Base-by-base conservation (phyloP, 2,329 filamentous ascomycete genomes). In the Penicillium concentricum region DNA sequence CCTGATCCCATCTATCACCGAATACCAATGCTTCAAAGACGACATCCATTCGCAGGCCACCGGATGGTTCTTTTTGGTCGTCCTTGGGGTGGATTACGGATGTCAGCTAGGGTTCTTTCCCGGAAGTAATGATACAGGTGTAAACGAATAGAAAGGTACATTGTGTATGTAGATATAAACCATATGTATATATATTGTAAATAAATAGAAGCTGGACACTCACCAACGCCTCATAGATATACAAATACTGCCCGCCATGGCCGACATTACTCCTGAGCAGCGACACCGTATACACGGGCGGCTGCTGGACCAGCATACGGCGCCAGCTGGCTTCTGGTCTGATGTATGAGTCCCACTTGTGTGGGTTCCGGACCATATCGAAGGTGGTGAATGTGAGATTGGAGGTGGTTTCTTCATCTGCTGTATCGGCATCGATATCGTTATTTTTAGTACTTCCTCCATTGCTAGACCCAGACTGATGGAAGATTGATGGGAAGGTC, bases 321-420 rank as follows among this genome's bases (percentile, higher is more conserved):
- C 55, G 49, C 50, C 55, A 57, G 22, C 50, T 57, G 5, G 55
- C 55, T 22, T 57, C 43, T 3, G 26, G 41, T 6, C 50, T 39
- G 18, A 54, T 47, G 9, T 54, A 57, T 5, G 55, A 22, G 4
- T 42, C 28, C 20, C 16, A 30, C 24, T 41, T 57, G 3, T 39
- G 37, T 4, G 43, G 30, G 6, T 24, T 42, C 6, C 5, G 24
- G 28, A 54, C 15, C 37, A 54, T 43, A 7, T 50, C 52, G 30
- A 54, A 37, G 10, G 45, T 37, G 7, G 37, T 51, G n/a, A 50
- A 51, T 9, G 41, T 37, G 30, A 52, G 16, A 9, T 18, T 28
- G 9, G 15, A 7, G 10, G 20, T 26, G 18, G 8, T 7, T 5
- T 16, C 7, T 20, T 13, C 12, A 5, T 34, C 10, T 51, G 24